Base-by-base conservation (phyloP, 441 rosid species). In the Erodium moschatum region DNA sequence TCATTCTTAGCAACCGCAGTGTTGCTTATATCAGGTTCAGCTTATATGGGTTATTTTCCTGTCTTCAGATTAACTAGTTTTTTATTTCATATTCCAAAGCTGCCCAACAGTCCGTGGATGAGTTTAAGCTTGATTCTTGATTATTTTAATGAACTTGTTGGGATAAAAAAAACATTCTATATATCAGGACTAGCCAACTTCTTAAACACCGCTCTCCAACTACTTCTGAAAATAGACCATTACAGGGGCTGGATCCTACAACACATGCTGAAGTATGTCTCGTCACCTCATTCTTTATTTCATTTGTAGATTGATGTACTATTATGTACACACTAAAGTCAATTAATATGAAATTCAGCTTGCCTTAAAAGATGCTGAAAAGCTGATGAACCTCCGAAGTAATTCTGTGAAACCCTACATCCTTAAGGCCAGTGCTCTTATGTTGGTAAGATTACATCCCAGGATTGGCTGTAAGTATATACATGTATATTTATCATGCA, bases 291-390 rank as follows among this genome's bases (percentile, higher is more conserved):
- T 67, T 68, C 54, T 69, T 69, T 44, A 20, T 31, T 4, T 66
- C 5, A 21, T 35, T 63, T 35, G 66, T 12, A 29, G 29, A 20
- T 54, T 77, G 11, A 54, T 64, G 4, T 9, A 66, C 66, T 24
- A 67, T 69, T 33, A 60, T 65, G n/a, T 72, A 38, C 66, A 19
- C 66, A 70, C 72, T 66, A 19, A 64, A 33, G 72, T 60, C 58
- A 66, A 12, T 44, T 13, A 66, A 24, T 54, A 75, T 56, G 9
- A 70, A 6, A 75, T 86, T 75, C 86, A 91, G 98, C 97, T 94
- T 77, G 97, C 97, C 48, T 77, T 87, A 12, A 94, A 89, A 81
- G 99, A 94, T 85, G 96, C 99, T 38, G 97, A 89, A 70, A 94
- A 85, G 85, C 79, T 91, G 70, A 77, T 78, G 74, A 80, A 70